Evolutionary conservation across 768 basidiomycete genomes (phyloP), one percentile per base, ranked within the genome.

Genomic region (Psilocybe azurescens): DNA sequence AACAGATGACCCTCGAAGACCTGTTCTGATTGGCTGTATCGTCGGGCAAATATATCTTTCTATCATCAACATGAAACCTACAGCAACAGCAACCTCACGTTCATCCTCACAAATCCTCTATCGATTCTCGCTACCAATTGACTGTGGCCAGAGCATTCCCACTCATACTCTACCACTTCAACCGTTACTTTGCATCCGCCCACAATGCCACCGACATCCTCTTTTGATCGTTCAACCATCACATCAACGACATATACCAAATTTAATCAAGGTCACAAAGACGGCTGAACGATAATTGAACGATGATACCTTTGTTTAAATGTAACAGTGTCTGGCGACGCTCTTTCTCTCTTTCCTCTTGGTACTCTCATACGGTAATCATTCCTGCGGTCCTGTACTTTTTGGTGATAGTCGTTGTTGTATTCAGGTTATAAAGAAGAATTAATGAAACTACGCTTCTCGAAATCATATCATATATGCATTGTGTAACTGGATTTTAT

Each of bases 1-100:
- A 98, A 78, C 95, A 97, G 83, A 97, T 98, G 95, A 97, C 95
- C 29, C 82, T 97, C 60, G 95, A 97, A 78, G 94, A 97, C 71
- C 79, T 95, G 65, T 97, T 96, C 80, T 96, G 72, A 78, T 44
- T 5, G 6, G 41, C n/a, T 44, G 41, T 28, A 20, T 13, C 16
- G 13, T 18, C 11, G 0, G 16, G 14, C 9, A n/a, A 8, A 48
- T 24, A 48, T 24, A 48, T n/a, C 47, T 24, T 48, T 5, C 20
- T 18, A 52, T 20, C 50, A 52, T 8, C 11, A 20, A 24, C 18
- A 47, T 47, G 46, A 13, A 5, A 47, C 20, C 46, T 47, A 47
- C 46, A 20, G 13, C 50, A 14, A 52, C 24, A 24, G 24, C 24
- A 24, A 24, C 24, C 24, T 24, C 24, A 24, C 24, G 24, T 24